A percentile compares a stretch with the other conserved stretches of the same genome.
phyloP scores from a whole-genome alignment of 495 filamentous ascomycete species.

The Letharia columbiana region DNA sequence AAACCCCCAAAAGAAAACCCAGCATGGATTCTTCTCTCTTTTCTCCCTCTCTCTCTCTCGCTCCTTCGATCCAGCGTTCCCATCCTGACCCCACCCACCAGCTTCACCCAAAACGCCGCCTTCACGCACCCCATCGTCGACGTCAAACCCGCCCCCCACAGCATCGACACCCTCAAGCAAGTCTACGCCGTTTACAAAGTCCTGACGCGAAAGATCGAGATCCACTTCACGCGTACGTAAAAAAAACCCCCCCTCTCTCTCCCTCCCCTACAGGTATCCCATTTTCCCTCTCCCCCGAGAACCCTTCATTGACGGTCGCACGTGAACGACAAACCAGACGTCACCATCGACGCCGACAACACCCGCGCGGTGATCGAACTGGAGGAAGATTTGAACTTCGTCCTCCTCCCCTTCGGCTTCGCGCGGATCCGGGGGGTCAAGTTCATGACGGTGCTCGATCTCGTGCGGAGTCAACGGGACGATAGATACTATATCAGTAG shows the following conservation, averaged over 20 bases:
- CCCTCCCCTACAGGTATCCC: not conserved
- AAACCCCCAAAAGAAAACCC: too few species aligned
- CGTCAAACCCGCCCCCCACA: slow-evolving; percentile 3
- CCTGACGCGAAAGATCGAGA: not conserved
- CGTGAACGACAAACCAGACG: not conserved
- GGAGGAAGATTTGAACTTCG: not conserved
- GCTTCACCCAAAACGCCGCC: slow-evolving; percentile 6
- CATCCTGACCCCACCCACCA: not conserved
- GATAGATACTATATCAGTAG: slow-evolving; percentile 4
- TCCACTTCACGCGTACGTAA: not conserved
- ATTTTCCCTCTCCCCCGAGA: not conserved
- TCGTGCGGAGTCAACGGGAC: not conserved
- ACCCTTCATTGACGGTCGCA: not conserved
- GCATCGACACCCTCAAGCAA: not conserved
- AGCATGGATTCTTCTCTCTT: not conserved
- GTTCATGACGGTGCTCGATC: slow-evolving; percentile 9
- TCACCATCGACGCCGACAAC: slow-evolving; percentile 7
- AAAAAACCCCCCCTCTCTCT: not conserved
- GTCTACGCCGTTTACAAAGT: slow-evolving; percentile 10
- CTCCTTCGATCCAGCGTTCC: not conserved
- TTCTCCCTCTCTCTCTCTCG: not conserved
- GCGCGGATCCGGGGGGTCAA: not conserved
- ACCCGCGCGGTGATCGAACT: not conserved
- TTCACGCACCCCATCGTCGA: slow-evolving; percentile 10
- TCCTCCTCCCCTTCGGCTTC: not conserved